Evolutionary conservation across 2,329 filamentous ascomycete genomes (phyloP), one percentile per base, ranked within the genome.

Genomic region (Penicillium sp.): DNA sequence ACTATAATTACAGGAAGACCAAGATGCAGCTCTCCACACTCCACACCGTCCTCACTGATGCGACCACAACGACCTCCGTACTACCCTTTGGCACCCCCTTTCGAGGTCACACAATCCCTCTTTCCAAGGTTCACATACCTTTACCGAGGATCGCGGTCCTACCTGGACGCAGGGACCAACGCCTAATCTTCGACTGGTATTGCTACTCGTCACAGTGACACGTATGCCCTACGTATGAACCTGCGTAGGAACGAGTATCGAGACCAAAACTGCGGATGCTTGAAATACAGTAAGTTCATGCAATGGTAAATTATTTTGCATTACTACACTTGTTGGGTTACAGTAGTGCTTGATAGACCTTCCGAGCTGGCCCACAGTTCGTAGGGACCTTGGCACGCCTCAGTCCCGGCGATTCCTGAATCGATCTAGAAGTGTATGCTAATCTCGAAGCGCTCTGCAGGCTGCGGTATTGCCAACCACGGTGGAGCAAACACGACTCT

Each of bases 121-220:
- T 42, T 38, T 44, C 36, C 14, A 18, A 18, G 14, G 31, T 18
- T 34, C 16, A 32, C 27, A 28, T 44, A 44, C 46, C 37, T 35
- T 48, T 55, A 34, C 59, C 57, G 62, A 60, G 55, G 54, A 61
- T 62, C 52, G 42, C 42, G 22, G 59, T 60, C 45, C 41, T 34
- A 62, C 58, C 38, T 52, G 24, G 39, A 40, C 47, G 58, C 59
- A 62, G 56, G 57, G 58, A 57, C 63, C 58, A 60, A 57, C 54
- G 47, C 52, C 48, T 59, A 55, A 56, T 59, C 40, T 44, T 37
- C 41, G 39, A 37, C 23, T 20, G 26, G 28, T 28, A 35, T 23
- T 8, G 23, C 11, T 13, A 8, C 11, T 13, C 29, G 40, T 46
- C 35, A 43, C 39, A 3, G 40, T 42, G 45, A 40, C 45, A 47